Percentiles rank a stretch among this genome's conserved stretches.
These are phyloP conservation scores for Peronosclerospora sorghi DNA, from an alignment of 352 stramenopile species.

Conservation along the genomic window DNA sequence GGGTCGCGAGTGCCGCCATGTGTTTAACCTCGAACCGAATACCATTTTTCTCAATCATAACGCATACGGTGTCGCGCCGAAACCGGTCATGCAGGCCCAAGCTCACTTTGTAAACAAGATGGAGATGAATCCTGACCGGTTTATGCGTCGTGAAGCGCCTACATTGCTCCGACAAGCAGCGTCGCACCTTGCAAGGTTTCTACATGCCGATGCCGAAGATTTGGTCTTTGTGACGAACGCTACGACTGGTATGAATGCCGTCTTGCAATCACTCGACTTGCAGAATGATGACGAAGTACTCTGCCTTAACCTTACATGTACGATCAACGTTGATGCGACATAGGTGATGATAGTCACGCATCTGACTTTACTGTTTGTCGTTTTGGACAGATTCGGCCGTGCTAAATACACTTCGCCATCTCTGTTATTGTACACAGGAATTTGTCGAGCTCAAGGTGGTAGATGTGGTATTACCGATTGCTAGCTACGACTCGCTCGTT, in stretches of 20 bases:
- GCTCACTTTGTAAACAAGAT: slow-evolving; percentile 82
- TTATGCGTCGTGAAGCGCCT: slow-evolving; percentile 58
- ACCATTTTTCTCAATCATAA: slow-evolving; percentile 79
- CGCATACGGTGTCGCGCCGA: slow-evolving; percentile 61
- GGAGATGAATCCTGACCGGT: slow-evolving; percentile 80
- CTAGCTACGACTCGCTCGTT: slow-evolving; percentile 57
- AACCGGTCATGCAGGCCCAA: slow-evolving; percentile 70
- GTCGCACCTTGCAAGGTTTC: slow-evolving; percentile 47
- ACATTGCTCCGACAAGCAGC: slow-evolving; percentile 53
- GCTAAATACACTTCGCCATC: slow-evolving; percentile 70
- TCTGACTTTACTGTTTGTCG: slow-evolving; percentile 3
- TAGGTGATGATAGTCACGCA: background rate
- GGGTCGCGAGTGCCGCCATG: slow-evolving; percentile 50
- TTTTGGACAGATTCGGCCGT: slow-evolving; percentile 50
- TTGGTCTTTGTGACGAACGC: slow-evolving; percentile 82
- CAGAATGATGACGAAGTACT: slow-evolving; percentile 83
- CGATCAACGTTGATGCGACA: slow-evolving; percentile 4
- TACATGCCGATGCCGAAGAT: slow-evolving; percentile 64
- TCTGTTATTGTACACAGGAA: slow-evolving; percentile 82
- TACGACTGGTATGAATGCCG: slow-evolving; percentile 75
- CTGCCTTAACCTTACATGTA: slow-evolving; percentile 82
- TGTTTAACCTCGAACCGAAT: slow-evolving; percentile 76
- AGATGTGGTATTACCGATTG: slow-evolving; percentile 58
- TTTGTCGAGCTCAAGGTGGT: slow-evolving; percentile 85
- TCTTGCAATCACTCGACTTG: slow-evolving; percentile 75